Conservation (phyloP, 1,284 basidiomycete species). For the Pisolithus thermaeus region DNA sequence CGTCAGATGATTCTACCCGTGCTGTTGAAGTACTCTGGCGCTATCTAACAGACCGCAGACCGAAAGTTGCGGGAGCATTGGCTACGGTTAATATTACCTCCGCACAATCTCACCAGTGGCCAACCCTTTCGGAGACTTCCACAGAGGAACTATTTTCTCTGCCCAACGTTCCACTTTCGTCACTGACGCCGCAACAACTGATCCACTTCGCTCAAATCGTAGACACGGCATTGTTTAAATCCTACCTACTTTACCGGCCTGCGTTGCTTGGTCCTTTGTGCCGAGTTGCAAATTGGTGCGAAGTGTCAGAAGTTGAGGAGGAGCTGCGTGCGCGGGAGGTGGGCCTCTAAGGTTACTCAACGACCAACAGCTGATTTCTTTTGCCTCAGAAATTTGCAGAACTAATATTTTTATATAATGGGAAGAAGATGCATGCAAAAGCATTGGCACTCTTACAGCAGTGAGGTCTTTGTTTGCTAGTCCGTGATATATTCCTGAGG, state of each 20-base stretch:
- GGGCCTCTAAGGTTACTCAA: conserved; percentile 13
- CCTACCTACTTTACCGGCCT: conserved; percentile 82
- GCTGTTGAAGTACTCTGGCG: conserved; percentile 67
- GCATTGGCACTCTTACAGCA: conserved; percentile 78
- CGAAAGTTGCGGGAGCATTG: conserved; percentile 76
- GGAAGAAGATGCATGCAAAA: conserved; percentile 92
- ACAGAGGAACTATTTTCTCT: conserved; percentile 69
- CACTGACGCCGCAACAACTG: conserved; percentile 74
- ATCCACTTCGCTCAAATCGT: conserved; percentile 88
- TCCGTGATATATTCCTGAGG: neutral
- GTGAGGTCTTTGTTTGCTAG: conserved; percentile 39
- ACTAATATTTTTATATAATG: conserved; percentile 87
- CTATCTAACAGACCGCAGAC: conserved; percentile 81
- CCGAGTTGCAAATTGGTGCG: conserved; percentile 94
- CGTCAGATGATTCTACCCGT: conserved; percentile 50
- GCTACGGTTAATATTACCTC: conserved; percentile 65
- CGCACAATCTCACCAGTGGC: conserved; percentile 56
- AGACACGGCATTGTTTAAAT: conserved; percentile 94
- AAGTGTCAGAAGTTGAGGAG: conserved; percentile 92
- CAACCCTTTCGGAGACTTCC: conserved; percentile 61
- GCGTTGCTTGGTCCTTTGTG: conserved; percentile 84
- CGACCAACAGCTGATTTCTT: neutral
- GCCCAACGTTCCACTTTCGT: conserved; percentile 65
- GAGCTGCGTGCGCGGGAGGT: conserved; percentile 79
- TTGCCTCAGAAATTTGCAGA: conserved; percentile 78